A percentile compares a stretch with the other conserved stretches of the same genome.
Conservation (phyloP, 2,329 filamentous ascomycete species). For the Alternaria arbusti region DNA sequence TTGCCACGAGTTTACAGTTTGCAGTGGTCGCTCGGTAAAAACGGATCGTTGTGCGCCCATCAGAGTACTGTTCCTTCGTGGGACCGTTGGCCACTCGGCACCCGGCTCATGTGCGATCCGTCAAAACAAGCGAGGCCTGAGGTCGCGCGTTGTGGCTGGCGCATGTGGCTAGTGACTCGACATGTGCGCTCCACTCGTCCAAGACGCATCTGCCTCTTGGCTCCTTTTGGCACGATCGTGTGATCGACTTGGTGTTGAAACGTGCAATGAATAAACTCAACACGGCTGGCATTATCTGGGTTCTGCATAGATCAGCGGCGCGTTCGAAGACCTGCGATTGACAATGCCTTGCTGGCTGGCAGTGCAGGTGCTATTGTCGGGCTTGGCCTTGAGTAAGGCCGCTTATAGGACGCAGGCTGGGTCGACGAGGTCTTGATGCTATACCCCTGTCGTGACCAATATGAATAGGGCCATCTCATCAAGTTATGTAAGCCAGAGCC, state of each 20-base stretch:
- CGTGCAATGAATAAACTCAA: background rate
- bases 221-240: background rate
- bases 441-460: slow-evolving; percentile 13
- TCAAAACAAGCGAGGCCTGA: background rate
- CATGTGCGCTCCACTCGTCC: background rate
- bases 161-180: background rate
- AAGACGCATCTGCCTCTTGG: slow-evolving; percentile 1
- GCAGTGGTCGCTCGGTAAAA: background rate
- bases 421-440: background rate
- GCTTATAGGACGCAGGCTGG: slow-evolving; percentile 2
- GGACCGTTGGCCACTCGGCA: background rate
- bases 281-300: background rate
- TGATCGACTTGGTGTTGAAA: background rate
- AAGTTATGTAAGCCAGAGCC: slow-evolving; percentile 5
- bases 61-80: background rate
- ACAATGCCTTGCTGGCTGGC: background rate
- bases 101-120: background rate
- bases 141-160: background rate
- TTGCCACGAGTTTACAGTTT: background rate
- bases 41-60: background rate
- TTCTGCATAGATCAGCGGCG: background rate
- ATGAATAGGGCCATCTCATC: slow-evolving; percentile 3
- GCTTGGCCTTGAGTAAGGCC: slow-evolving; percentile 7
- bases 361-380: background rate
- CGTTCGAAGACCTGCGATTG: background rate